A percentile compares a stretch with the other conserved stretches of the same genome.
These are phyloP conservation scores for Mycosphaerella sp. DNA, from an alignment of 2,329 filamentous ascomycete genomes.

Conservation along the genomic window DNA sequence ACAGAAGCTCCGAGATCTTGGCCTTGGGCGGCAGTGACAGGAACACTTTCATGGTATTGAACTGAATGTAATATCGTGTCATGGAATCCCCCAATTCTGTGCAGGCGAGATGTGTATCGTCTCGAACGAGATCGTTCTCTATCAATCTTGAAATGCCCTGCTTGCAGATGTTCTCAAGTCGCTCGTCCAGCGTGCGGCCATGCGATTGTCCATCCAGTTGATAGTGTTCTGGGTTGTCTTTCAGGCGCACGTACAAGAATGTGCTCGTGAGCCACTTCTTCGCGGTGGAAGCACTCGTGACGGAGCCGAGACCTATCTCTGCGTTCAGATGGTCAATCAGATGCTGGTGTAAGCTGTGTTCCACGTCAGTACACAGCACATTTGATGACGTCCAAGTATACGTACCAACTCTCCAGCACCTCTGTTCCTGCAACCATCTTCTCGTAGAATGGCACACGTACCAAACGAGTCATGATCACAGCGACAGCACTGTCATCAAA, in stretches of 20 bases:
- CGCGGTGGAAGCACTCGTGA: slow-evolving; percentile 58
- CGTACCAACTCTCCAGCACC: slow-evolving; percentile 62
- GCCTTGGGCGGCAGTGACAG: slow-evolving; percentile 56
- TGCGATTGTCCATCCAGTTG: slow-evolving; percentile 52
- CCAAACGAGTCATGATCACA: slow-evolving; percentile 69
- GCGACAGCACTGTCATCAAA: slow-evolving; percentile 71
- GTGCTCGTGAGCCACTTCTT: slow-evolving; percentile 70
- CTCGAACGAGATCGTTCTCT: slow-evolving; percentile 52
- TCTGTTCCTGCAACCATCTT: slow-evolving; percentile 68
- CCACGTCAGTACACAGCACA: not conserved
- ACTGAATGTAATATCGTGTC: slow-evolving; percentile 74
- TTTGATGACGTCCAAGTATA: not conserved
- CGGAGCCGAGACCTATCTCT: slow-evolving; percentile 70
- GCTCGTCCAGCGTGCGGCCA: slow-evolving; percentile 52
- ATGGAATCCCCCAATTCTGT: slow-evolving; percentile 74
- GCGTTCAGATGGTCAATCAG: slow-evolving; percentile 80
- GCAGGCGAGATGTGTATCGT: slow-evolving; percentile 47
- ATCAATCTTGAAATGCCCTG: slow-evolving; percentile 61
- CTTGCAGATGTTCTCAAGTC: slow-evolving; percentile 64
- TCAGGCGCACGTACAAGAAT: slow-evolving; percentile 69
- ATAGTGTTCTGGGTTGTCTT: slow-evolving; percentile 66
- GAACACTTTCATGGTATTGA: slow-evolving; percentile 70
- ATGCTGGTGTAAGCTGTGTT: slow-evolving; percentile 57
- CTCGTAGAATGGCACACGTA: slow-evolving; percentile 61
- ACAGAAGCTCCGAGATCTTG: slow-evolving; percentile 61